phyloP scores from a whole-genome alignment of 2,329 filamentous ascomycete species.

The Fusarium hostae region DNA sequence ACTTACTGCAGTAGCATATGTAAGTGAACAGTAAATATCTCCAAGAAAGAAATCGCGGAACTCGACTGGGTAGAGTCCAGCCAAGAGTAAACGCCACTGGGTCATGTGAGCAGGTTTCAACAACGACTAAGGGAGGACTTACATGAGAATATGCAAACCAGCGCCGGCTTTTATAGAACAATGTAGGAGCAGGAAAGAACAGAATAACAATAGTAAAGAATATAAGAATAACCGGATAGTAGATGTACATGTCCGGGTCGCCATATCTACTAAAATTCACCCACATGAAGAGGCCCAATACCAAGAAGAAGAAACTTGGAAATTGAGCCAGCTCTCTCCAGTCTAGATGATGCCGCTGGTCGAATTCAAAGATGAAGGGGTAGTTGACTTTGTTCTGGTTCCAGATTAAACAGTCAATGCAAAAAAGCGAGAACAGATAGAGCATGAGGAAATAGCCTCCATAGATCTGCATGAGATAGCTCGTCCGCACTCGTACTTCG shows the following conservation, averaged over 20 bases:
- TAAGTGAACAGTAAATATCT: constrained; percentile 96
- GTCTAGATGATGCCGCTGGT: constrained; percentile 84
- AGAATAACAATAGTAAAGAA: constrained; percentile 73
- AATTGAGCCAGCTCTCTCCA: constrained; percentile 91
- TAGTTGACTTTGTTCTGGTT: constrained; percentile 90
- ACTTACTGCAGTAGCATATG: constrained; percentile 87
- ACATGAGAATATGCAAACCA: constrained; percentile 95
- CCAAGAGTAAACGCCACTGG: constrained; percentile 84
- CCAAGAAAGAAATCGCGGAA: constrained; percentile 98
- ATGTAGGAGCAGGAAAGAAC: constrained; percentile 77
- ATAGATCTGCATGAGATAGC: constrained; percentile 87
- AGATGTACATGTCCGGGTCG: constrained; percentile 76
- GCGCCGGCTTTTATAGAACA: constrained; percentile 80
- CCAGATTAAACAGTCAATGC: constrained; percentile 86
- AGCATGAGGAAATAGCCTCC: constrained; percentile 90
- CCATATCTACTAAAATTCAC: constrained; percentile 84
- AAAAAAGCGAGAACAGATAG: constrained; percentile 84
- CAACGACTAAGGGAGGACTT: constrained; percentile 50
- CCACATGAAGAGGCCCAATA: constrained; percentile 86
- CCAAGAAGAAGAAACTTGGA: constrained; percentile 82
- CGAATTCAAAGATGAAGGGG: constrained; percentile 95
- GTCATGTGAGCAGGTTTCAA: constrained; percentile 16
- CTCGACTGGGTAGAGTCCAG: constrained; percentile 91
- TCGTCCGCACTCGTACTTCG: constrained; percentile 63
- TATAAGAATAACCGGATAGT: constrained; percentile 87